A percentile compares a stretch with the other conserved stretches of the same genome.
Conservation (phyloP, 2,329 filamentous ascomycete genomes). For the Colletotrichum tabaci region DNA sequence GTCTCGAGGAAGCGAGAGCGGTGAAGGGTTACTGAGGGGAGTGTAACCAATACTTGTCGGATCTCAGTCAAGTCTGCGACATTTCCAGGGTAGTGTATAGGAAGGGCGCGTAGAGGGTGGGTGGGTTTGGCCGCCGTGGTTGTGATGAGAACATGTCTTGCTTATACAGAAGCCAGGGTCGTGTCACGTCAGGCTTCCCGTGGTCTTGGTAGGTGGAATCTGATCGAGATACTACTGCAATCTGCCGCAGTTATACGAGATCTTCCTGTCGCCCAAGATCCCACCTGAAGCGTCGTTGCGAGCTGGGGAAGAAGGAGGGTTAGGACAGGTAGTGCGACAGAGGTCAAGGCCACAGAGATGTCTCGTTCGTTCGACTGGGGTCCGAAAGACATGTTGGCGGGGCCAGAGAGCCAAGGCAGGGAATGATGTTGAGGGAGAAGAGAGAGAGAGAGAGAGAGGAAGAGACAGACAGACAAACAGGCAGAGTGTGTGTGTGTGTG, state of each 20-base stretch:
- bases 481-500: no score
- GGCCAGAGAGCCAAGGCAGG: slow-evolving; percentile 26
- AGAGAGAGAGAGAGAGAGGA: not conserved
- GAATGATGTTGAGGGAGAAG: slow-evolving; percentile 27
- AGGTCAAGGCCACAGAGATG: slow-evolving; percentile 15
- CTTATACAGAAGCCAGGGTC: slow-evolving; percentile 38
- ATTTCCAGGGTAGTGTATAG: slow-evolving; percentile 40
- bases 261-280: slow-evolving; percentile 43
- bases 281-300: slow-evolving; percentile 32
- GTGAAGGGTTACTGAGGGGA: slow-evolving; percentile 41
- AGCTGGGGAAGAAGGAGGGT: slow-evolving; percentile 26
- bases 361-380: slow-evolving; percentile 16
- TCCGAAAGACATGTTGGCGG: slow-evolving; percentile 8
- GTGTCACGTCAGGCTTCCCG: slow-evolving; percentile 41
- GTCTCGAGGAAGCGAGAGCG: slow-evolving; percentile 42
- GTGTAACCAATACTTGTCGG: slow-evolving; percentile 44
- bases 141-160: slow-evolving; percentile 41
- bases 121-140: slow-evolving; percentile 30
- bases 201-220: slow-evolving; percentile 43
- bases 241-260: slow-evolving; percentile 45
- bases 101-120: slow-evolving; percentile 37
- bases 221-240: slow-evolving; percentile 44
- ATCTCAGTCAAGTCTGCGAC: slow-evolving; percentile 45
- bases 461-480: no score
- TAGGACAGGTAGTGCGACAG: slow-evolving; percentile 29